Percentiles rank a stretch among this genome's conserved stretches.
phyloP scores from a whole-genome alignment of 2,329 filamentous ascomycete species.

The Colletotrichum plurivorum region DNA sequence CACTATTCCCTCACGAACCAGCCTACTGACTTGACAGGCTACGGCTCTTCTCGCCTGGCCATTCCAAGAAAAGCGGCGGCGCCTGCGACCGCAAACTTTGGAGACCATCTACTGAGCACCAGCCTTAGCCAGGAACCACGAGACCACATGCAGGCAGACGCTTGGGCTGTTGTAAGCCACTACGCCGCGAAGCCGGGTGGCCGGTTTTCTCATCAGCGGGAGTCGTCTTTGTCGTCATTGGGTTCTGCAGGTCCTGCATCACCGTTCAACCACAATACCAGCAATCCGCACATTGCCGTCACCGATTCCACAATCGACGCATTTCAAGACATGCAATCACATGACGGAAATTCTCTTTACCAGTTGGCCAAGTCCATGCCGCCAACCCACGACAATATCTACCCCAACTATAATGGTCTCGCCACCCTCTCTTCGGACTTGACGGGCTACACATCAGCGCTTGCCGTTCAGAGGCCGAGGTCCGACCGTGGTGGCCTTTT shows the following conservation, averaged over 20 bases:
- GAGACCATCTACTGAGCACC: too few relatives aligned
- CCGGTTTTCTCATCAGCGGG: slow-evolving; percentile 67
- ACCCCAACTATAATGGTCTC: slow-evolving; percentile 59
- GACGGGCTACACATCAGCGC: slow-evolving; percentile 55
- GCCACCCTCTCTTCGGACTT: slow-evolving; percentile 55
- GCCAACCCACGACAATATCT: slow-evolving; percentile 50
- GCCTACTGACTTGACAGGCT: too few relatives aligned
- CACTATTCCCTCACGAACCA: too few relatives aligned
- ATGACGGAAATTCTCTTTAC: slow-evolving; percentile 60
- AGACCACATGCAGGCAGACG: slow-evolving; percentile 59
- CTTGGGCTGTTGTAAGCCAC: slow-evolving; percentile 56
- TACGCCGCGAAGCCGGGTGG: slow-evolving; percentile 54
- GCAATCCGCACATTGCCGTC: slow-evolving; percentile 72
- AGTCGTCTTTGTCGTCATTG: slow-evolving; percentile 73
- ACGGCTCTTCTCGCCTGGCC: too few relatives aligned
- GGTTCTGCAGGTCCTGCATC: slow-evolving; percentile 73
- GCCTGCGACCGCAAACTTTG: too few relatives aligned
- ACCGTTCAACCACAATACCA: slow-evolving; percentile 68
- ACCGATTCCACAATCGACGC: slow-evolving; percentile 63
- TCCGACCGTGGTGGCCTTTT: slow-evolving; percentile 57
- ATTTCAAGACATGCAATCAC: slow-evolving; percentile 58
- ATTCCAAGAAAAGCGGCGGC: too few relatives aligned
- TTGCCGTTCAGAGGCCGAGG: slow-evolving; percentile 56
- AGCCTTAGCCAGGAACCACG: slow-evolving; percentile 7
- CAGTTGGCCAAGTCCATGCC: slow-evolving; percentile 62